A percentile compares a stretch with the other conserved stretches of the same genome.
phyloP scores from a whole-genome alignment of 495 filamentous ascomycete genomes.

The Penicillium tannophilum region DNA sequence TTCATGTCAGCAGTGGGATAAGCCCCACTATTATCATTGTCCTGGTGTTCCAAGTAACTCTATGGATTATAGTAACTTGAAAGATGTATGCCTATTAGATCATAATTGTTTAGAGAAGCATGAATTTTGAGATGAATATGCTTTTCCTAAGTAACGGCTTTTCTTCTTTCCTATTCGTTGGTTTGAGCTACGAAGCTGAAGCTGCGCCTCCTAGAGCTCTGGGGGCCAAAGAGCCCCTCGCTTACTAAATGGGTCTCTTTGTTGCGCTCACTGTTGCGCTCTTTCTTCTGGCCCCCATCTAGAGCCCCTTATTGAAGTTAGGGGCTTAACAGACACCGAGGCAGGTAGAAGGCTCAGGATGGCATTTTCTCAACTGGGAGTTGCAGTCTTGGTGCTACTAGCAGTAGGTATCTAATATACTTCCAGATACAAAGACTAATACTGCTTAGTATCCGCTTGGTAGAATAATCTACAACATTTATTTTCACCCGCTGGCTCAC shows the following conservation, averaged over 20 bases:
- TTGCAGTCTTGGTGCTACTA: not conserved
- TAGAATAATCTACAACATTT: slow-evolving; percentile 9
- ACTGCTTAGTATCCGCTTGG: not conserved
- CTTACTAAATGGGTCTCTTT: too few species aligned
- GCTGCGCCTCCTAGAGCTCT: not conserved
- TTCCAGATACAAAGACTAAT: not conserved
- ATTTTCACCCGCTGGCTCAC: slow-evolving; percentile 7
- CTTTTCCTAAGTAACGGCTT: too few species aligned
- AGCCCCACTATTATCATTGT: not conserved
- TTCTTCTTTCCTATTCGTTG: too few species aligned
- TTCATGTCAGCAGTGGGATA: not conserved
- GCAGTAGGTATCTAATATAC: not conserved
- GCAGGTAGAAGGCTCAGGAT: not conserved
- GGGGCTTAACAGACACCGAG: not conserved
- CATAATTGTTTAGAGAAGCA: too few species aligned
- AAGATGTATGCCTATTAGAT: too few species aligned
- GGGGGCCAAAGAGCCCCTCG: too few species aligned
- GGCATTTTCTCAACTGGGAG: not conserved
- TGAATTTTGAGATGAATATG: too few species aligned
- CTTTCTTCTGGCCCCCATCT: too few species aligned
- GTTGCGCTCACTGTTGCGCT: too few species aligned
- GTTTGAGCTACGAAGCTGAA: not conserved
- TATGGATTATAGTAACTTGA: too few species aligned
- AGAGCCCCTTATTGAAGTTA: not conserved
- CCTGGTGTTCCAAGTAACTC: not conserved